Evolutionary conservation across 768 basidiomycete genomes (phyloP).

Genomic region (Suillus plorans): DNA sequence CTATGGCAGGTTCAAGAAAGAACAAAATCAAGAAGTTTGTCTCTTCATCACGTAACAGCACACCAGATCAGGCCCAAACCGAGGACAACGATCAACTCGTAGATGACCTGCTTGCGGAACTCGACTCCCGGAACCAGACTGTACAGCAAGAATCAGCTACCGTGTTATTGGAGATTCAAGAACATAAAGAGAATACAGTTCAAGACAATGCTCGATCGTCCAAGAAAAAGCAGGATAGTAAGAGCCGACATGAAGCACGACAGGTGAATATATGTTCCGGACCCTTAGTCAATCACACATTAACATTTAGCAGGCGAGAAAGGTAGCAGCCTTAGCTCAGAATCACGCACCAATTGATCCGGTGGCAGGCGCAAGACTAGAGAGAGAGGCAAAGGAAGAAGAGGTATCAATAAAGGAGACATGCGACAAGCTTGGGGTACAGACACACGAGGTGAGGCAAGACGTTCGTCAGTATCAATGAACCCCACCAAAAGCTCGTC

Average conservation of each 20-base stretch:
- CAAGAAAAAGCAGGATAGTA: conserved; percentile 54
- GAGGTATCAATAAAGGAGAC: conserved; percentile 59
- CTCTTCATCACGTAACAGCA: conserved; percentile 21
- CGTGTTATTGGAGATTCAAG: conserved; percentile 48
- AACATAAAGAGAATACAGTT: conserved; percentile 30
- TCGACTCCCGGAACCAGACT: conserved; percentile 60
- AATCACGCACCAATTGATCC: conserved; percentile 51
- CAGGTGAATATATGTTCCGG: conserved; percentile 47
- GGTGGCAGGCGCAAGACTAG: conserved; percentile 56
- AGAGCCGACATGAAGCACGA: conserved; percentile 65
- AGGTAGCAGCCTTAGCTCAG: conserved; percentile 63
- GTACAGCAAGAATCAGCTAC: conserved; percentile 49
- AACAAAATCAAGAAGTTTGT: conserved; percentile 53
- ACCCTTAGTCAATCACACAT: not conserved
- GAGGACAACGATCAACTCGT: conserved; percentile 59
- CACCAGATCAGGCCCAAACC: conserved; percentile 30
- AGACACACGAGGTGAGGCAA: conserved; percentile 59
- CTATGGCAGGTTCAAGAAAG: conserved; percentile 55
- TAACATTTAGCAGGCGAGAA: conserved; percentile 55
- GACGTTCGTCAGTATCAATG: not conserved
- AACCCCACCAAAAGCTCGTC: conserved; percentile 1
- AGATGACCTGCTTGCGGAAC: conserved; percentile 74
- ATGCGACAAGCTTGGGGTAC: conserved; percentile 64
- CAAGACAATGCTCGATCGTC: conserved; percentile 16
- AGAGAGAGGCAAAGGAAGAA: conserved; percentile 68